These are phyloP conservation scores for Globisporangium recalcitrans DNA, from an alignment of 352 stramenopile genomes.

Conservation along the genomic window DNA sequence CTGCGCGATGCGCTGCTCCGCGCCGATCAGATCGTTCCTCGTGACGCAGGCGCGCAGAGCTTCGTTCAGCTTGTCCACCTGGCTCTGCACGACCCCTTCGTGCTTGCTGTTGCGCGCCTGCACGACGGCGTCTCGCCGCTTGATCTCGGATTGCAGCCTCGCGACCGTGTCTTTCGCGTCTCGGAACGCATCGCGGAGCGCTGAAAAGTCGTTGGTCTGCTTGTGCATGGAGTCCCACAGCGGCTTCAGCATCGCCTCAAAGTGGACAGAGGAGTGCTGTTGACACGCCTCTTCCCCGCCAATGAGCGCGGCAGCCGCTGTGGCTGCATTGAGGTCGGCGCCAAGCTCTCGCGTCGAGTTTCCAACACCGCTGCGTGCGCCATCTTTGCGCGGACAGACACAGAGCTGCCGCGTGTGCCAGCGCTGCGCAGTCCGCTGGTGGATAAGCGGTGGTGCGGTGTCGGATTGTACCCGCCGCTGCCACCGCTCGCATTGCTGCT, in stretches of 20 bases:
- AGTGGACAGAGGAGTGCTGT: neutral
- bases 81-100: conserved; percentile 56
- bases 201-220: conserved; percentile 68
- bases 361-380: conserved; percentile 17
- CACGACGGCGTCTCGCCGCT: conserved; percentile 69
- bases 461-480: conserved; percentile 32
- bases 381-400: conserved; percentile 8
- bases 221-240: conserved; percentile 75
- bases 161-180: conserved; percentile 72
- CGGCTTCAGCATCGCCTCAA: conserved; percentile 42
- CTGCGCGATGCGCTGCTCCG: conserved; percentile 67
- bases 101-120: conserved; percentile 78
- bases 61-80: conserved; percentile 81
- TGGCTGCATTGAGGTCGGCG: conserved; percentile 19
- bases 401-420: conserved; percentile 7
- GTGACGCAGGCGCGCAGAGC: conserved; percentile 66
- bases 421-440: conserved; percentile 24
- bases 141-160: conserved; percentile 75
- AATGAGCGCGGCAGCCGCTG: conserved; percentile 19
- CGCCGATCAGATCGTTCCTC: conserved; percentile 68
- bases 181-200: conserved; percentile 52
- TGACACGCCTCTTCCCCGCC: neutral
- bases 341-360: conserved; percentile 19
- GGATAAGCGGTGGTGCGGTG: conserved; percentile 53
- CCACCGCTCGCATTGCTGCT: conserved; percentile 6